These are phyloP conservation scores for Paxillus ammoniavirescens DNA, from an alignment of 768 basidiomycete species.

Conservation along the genomic window DNA sequence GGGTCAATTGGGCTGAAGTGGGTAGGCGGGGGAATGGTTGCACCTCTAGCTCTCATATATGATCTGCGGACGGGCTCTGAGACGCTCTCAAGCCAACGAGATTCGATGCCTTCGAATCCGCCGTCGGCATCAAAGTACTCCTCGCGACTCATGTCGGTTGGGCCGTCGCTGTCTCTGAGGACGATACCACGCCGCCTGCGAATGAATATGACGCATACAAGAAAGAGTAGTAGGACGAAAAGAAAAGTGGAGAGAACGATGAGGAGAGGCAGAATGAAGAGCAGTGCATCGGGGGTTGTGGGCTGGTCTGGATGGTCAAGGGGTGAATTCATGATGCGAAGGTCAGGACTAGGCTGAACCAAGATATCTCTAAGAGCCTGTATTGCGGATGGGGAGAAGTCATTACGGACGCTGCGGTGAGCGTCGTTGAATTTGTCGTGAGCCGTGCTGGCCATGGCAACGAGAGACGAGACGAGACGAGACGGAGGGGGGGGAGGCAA, in stretches of 20 bases:
- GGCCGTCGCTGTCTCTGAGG: slow-evolving; percentile 85
- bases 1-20: slow-evolving; percentile 7
- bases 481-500: neutral
- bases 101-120: slow-evolving; percentile 88
- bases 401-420: slow-evolving; percentile 1
- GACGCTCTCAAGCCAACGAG: slow-evolving; percentile 88
- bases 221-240: slow-evolving; percentile 88
- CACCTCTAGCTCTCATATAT: slow-evolving; percentile 89
- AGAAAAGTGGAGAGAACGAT: slow-evolving; percentile 92
- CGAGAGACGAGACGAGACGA: neutral
- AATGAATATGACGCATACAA: slow-evolving; percentile 85
- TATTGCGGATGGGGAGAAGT: neutral
- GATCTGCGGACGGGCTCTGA: slow-evolving; percentile 61
- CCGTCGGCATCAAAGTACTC: slow-evolving; percentile 91
- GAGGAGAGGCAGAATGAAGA: slow-evolving; percentile 89
- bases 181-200: slow-evolving; percentile 74
- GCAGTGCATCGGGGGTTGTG: slow-evolving; percentile 59
- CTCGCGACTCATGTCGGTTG: slow-evolving; percentile 89
- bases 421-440: slow-evolving; percentile 1
- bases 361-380: slow-evolving; percentile 6
- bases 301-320: slow-evolving; percentile 23
- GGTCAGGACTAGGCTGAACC: neutral
- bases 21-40: slow-evolving; percentile 18
- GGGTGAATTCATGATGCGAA: neutral
- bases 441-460: slow-evolving; percentile 11